Evolutionary conservation across 1,139 yeast species (phyloP), one percentile per base, ranked within the genome.

Genomic region (Ogataea hybrid): DNA sequence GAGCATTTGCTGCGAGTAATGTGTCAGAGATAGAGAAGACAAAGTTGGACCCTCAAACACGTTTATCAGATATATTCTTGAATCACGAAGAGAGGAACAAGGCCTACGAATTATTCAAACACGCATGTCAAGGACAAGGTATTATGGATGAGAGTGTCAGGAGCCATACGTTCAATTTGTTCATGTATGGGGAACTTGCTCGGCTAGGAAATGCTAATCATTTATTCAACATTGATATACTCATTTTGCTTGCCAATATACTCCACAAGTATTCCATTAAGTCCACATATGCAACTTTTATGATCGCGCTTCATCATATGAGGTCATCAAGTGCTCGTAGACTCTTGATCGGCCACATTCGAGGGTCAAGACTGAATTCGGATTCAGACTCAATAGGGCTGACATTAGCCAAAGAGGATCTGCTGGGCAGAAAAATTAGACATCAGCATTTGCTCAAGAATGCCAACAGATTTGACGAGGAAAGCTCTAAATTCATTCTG

Each of bases 201-300:
- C 12, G 20, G n/a, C 23, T 37, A 11, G 10, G 14, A 15, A 12
- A 32, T 4, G 32, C 36, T 3, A 37, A 28, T 20, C 32, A 32
- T 28, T 6, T 12, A 8, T 20, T 22, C 11, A n/a, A 12, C 8
- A 9, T 21, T 9, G 12, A 21, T 7, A 4, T 25, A 2, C 32
- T 37, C 10, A 9, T 10, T 5, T 15, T 14, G 3, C 27, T 37
- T 5, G 5, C 32, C 7, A 11, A 5, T 2, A 25, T 18, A 10
- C 30, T 37, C 12, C 15, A 15, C 10, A 20, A n/a, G 7, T 20
- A 37, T 37, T 32, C 36, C 6, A 29, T 33, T 21, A 23, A 20
- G 16, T n/a, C 32, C 5, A 39, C 41, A 12, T 42, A 41, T 30
- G 27, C 47, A 5, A 43, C 49, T 7, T 41, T 29, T 18, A 37